Base-by-base conservation (phyloP, 257 asterid species). In the Ophiorrhiza pumila region DNA sequence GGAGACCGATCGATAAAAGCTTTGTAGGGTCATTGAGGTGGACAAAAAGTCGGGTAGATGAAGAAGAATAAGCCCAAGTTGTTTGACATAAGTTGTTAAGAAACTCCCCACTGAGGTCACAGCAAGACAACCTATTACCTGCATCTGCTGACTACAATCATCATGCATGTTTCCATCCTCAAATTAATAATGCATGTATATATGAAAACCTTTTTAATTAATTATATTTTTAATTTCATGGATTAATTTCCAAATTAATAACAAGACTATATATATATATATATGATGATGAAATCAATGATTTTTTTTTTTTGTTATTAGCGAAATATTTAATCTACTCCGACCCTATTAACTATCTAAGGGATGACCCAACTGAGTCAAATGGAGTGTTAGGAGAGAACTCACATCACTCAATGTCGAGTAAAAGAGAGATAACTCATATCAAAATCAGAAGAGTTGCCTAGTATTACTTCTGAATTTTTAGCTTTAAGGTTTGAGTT, bases 91-190 rank as follows among this genome's bases (percentile, higher is more conserved):
- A n/a, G n/a, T n/a, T n/a, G n/a, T n/a, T n/a, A n/a, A n/a, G 4
- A 4, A 70, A 70, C 37, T n/a, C 63, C 65, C 47, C 65, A 46
- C 68, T 50, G 31, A 25, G 68, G 47, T 37, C 73, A 69, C 64
- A 52, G 50, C 74, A 32, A 35, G 74, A 37, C 74, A 69, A 69
- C 53, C 53, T 65, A 47, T 62, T 68, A 34, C 75, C 75, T 64
- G 69, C 76, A 53, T 70, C 66, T 59, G 74, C 69, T 78, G 69
- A 50, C 65, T 50, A 25, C 64, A 13, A 71, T 2, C 9, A 35
- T 63, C 39, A 32, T 8, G n/a, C n/a, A 27, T 59, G 29, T 72
- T 45, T 58, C 59, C 68, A 67, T 22, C 15, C 46, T 18, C 58
- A 45, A 42, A 29, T n/a, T n/a, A n/a, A n/a, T n/a, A n/a, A n/a